phyloP scores from a whole-genome alignment of 2,329 filamentous ascomycete species.

The Tympanopsis confertula region DNA sequence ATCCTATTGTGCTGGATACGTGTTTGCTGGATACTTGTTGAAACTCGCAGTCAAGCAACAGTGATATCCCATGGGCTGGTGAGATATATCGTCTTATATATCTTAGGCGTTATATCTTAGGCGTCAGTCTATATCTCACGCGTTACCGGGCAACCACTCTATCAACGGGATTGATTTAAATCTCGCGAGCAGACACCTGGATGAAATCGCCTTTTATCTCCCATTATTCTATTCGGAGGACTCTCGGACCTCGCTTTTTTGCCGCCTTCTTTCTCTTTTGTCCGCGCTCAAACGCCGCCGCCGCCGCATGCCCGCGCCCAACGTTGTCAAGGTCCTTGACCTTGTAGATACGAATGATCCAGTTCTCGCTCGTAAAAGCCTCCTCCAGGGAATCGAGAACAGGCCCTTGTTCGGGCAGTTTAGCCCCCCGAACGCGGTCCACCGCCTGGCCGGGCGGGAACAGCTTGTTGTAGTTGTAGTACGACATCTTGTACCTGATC shows the following conservation, averaged over 20 bases:
- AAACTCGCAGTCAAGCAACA: no score
- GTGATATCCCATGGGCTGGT: no score
- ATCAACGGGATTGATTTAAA: no score
- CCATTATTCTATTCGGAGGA: constrained; percentile 59
- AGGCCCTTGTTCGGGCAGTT: constrained; percentile 74
- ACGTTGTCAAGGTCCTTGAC: constrained; percentile 98
- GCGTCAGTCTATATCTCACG: no score
- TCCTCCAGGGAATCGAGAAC: constrained; percentile 84
- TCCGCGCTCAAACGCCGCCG: constrained; percentile 61
- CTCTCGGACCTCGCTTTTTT: constrained; percentile 62
- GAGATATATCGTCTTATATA: no score
- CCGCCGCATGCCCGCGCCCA: constrained; percentile 70
- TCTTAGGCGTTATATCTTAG: no score
- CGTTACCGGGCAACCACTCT: no score
- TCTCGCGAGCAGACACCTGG: no score
- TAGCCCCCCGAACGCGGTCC: constrained; percentile 76
- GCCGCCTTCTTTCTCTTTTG: constrained; percentile 71
- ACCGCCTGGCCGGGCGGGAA: constrained; percentile 85
- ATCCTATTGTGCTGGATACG: no score
- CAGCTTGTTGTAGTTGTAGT: constrained; percentile 89
- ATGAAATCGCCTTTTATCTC: no score
- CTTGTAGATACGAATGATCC: constrained; percentile 99
- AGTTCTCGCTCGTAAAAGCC: constrained; percentile 98
- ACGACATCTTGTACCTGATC: constrained; percentile 97
- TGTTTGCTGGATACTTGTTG: no score